Evolutionary conservation across 768 basidiomycete species (phyloP), one percentile per base, ranked within the genome.

Genomic region (Termitomyces bulborhizus): DNA sequence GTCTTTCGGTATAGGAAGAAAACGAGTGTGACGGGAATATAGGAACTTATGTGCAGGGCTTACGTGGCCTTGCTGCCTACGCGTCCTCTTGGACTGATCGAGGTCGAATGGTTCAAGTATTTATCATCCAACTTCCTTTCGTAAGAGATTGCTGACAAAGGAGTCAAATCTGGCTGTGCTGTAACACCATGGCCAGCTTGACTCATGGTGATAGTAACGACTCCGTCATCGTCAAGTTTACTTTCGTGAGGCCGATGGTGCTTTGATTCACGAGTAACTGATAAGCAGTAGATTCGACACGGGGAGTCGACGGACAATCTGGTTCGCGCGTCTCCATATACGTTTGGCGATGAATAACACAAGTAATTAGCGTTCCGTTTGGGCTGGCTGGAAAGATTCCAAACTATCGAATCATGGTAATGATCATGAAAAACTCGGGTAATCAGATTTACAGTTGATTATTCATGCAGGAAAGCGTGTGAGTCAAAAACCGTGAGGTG

Each of bases 381-480:
- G 88, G 88, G 86, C 88, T 41, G 90, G 90, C 5, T 86, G 84
- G 78, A 78, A 73, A 57, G 87, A 93, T 68, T 80, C 89, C 11
- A 78, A 83, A 1, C 72, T 93, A 15, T 84, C 85, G 18, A 87
- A 85, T 60, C 86, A 90, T 63, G 90, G 90, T 86, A 65, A 63
- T 71, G 65, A 43, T 46, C 12, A 29, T 37, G 16, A 6, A 27
- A 43, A 27, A 26, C 9, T 26, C 1, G 4, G 15, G 37, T 34
- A 6, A 16, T n/a, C 12, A 36, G 3, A 41, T 12, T 16, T 13
- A 18, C 12, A 40, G 3, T 45, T 50, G n/a, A 43, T 34, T 13
- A n/a, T 18, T 47, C 27, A 36, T 16, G 3, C 65, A 85, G 84
- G 82, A n/a, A 79, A 81, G 72, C 76, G 75, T 58, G 84, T 81